A percentile compares a stretch with the other conserved stretches of the same genome.
These are phyloP conservation scores for Lasiosphaeria hispida DNA, from an alignment of 495 filamentous ascomycete genomes.

Conservation along the genomic window DNA sequence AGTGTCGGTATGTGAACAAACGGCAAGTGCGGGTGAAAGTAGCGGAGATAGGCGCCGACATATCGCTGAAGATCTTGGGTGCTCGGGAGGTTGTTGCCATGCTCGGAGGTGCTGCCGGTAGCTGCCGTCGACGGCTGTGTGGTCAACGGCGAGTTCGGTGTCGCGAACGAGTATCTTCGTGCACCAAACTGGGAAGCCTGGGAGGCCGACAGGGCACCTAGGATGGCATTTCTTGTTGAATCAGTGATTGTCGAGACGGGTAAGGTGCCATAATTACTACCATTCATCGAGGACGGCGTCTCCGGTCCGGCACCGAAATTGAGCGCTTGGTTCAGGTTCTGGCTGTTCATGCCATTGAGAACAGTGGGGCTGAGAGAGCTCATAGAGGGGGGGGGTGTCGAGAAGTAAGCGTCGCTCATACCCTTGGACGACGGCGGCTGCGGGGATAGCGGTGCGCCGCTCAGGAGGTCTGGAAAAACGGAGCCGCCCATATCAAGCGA, in stretches of 20 bases:
- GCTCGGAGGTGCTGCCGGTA: constrained; percentile 48
- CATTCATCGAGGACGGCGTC: constrained; percentile 66
- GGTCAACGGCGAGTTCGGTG: constrained; percentile 63
- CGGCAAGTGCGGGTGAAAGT: constrained; percentile 92
- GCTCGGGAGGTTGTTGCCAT: constrained; percentile 63
- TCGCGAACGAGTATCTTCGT: constrained; percentile 74
- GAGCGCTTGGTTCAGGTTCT: constrained; percentile 58
- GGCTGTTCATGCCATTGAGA: constrained; percentile 49
- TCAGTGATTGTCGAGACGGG: constrained; percentile 79
- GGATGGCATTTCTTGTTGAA: constrained; percentile 82
- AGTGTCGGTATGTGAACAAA: constrained; percentile 92
- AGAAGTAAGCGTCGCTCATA: constrained; percentile 55
- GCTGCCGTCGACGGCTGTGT: constrained; percentile 49
- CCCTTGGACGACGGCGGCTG: constrained; percentile 54
- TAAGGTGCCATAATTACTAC: constrained; percentile 56
- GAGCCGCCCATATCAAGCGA: constrained; percentile 56
- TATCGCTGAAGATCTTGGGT: constrained; percentile 93
- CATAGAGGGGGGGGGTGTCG: constrained; percentile 65
- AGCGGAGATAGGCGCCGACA: constrained; percentile 86
- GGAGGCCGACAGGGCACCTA: constrained; percentile 67
- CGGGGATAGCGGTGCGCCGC: constrained; percentile 60
- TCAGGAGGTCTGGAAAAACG: constrained; percentile 59
- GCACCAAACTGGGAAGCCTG: constrained; percentile 71
- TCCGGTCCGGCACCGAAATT: constrained; percentile 62
- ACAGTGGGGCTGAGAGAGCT: constrained; percentile 55